phyloP scores from a whole-genome alignment of 257 asterid species.

The Cynanchum wilfordii region DNA sequence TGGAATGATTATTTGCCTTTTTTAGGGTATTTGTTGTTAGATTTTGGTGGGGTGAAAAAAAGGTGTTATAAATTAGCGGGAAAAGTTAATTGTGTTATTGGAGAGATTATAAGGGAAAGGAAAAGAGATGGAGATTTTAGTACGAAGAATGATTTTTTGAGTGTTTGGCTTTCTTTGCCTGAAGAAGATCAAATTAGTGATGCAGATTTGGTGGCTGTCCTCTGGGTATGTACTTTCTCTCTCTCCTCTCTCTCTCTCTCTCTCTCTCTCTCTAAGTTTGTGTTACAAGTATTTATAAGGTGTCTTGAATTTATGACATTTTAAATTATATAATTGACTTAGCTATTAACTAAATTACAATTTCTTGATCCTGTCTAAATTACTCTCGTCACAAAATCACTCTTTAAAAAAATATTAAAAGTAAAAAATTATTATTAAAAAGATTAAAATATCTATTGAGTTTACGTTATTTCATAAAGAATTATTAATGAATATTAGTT shows the following conservation, averaged over 20 bases:
- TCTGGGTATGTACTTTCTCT: constrained; percentile 47
- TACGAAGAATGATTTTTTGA: constrained; percentile 47
- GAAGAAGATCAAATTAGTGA: constrained; percentile 49
- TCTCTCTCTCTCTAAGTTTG: background rate
- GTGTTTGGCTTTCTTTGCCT: constrained; percentile 55
- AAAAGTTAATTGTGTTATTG: constrained; percentile 39
- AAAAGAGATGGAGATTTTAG: constrained; percentile 29
- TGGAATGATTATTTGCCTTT: constrained; percentile 58
- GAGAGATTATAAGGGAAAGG: constrained; percentile 36
- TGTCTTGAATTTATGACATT: too few relatives aligned
- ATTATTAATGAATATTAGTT: too few relatives aligned
- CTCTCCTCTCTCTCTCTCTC: background rate
- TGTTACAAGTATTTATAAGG: background rate
- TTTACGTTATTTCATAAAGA: too few relatives aligned
- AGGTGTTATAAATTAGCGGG: constrained; percentile 47
- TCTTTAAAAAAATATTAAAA: too few relatives aligned
- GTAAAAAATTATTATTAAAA: too few relatives aligned
- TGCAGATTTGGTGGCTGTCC: constrained; percentile 58
- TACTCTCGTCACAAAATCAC: too few relatives aligned
- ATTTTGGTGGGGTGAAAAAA: constrained; percentile 54
- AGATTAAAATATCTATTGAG: too few relatives aligned
- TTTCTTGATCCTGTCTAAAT: too few relatives aligned
- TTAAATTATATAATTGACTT: too few relatives aligned
- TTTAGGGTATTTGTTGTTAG: constrained; percentile 35
- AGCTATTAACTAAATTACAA: too few relatives aligned